Base-by-base conservation (phyloP, 1,284 basidiomycete species). In the Pascua sp. region DNA sequence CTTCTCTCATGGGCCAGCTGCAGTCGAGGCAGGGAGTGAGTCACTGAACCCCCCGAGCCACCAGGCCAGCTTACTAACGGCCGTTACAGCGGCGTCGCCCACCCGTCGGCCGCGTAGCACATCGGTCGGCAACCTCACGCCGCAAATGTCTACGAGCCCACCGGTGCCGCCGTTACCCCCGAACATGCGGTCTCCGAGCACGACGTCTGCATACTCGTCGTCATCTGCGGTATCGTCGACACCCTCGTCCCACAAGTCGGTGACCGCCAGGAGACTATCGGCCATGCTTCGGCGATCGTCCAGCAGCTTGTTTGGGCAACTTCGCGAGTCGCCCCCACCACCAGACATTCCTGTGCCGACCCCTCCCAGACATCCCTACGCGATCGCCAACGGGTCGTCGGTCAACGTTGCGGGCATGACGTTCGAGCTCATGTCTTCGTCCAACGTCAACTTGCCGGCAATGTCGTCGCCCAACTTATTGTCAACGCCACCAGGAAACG, bases 131-230 rank as follows among this genome's bases (percentile, higher is more conserved):
- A 38, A 47, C 43, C 44, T 51, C 9, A 16, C 46, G 15, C 41
- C 48, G 10, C n/a, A 42, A 10, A 18, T 16, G 40, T n/a, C 18
- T 2, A 50, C 39, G 11, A 53, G 60, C 24, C 67, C 70, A 11
- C 71, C 71, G 1, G 54, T 71, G 2, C 71, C 71, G 0, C 67
- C 71, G 7, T 40, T 71, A 11, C 71, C 71, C 2, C 44, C 59
- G 24, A 72, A 68, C 51, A 47, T 71, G 42, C 64, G 68, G 7
- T 68, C 71, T 1, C 61, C 67, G 8, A 67, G 64, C 50, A 55
- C 56, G 10, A 44, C 55, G 7, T 56, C 59, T 1, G 45, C 16
- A 2, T 49, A 46, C 37, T 56, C 59, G 16, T 47, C 55, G 5
- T 42, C 55, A 10, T 57, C 55, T 4, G 18, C 16, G 16, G 37